Evolutionary conservation across 805 yeast species (phyloP), one percentile per base, ranked within the genome.

Genomic region (Lachancea meyersii): DNA sequence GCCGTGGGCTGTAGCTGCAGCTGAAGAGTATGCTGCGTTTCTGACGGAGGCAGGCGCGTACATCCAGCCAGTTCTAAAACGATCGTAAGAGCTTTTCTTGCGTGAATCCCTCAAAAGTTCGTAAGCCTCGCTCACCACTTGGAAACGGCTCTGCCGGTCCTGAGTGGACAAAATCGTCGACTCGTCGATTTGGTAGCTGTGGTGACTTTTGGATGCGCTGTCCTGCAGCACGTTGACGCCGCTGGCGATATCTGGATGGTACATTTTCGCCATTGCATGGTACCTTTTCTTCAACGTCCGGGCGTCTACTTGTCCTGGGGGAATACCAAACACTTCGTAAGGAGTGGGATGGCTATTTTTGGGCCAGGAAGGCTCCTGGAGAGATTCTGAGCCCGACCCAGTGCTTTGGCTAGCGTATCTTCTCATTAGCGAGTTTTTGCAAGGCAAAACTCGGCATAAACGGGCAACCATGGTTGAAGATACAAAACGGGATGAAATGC

Each of bases 191-290:
- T 17, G 46, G 17, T 30, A 31, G 22, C 32, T 17, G 31, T 38
- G 31, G 26, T 36, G 40, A 11, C 38, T 24, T 14, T 21, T 31
- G 10, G 20, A 16, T 5, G 37, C 4, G 14, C 28, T n/a, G n/a
- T 21, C 16, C 11, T 31, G 28, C 35, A 45, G 16, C 13, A 75
- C 58, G 4, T 48, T 45, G 11, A 50, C 43, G 26, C 61, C 58
- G 14, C 53, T 46, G 2, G 69, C 53, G 2, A 73, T 58, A 56
- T 88, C 97, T 0, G 97, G 96, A 58, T 88, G 96, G 53, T 88
- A 88, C 8, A 79, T 56, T 59, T 83, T 85, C 9, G 88, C 88
- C 36, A 77, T 65, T 41, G 74, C 69, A 50, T 73, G 76, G 54
- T 81, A 83, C 35, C 72, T 71, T 20, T 63, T 48, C 46, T 76